Evolutionary conservation across 2,329 filamentous ascomycete genomes (phyloP), one percentile per base, ranked within the genome.

Genomic region (Diaporthe vexans): DNA sequence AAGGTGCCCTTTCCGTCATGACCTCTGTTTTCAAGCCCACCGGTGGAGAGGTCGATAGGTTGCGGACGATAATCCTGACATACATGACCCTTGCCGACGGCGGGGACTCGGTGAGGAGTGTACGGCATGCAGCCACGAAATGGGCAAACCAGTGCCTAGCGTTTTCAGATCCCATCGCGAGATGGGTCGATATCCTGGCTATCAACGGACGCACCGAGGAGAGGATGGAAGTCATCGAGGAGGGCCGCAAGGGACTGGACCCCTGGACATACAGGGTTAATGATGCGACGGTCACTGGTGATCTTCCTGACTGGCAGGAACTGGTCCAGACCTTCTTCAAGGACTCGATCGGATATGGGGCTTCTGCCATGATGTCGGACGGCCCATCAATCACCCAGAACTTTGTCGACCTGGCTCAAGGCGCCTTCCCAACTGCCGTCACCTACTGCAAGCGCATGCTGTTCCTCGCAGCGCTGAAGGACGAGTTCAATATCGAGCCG

Each of bases 131-230:
- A 26, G 93, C 93, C 33, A 92, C 97, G 10, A 94, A 97, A 74
- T 98, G 96, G 87, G 94, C 95, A 15, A 98, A 98, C 80, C 90
- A 94, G 68, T 97, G 95, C 79, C 86, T 99, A 7, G 90, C 93
- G 0, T 98, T 95, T 78, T 88, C 88, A 26, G 95, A 98, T 79
- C 88, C 94, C 13, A 87, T 93, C 51, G 97, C 91, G 35, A 91
- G 97, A 65, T 98, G 95, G 94, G 94, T 98, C 61, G 91, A 98
- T 81, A 90, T 98, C 21, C 87, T 98, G 67, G 96, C 95, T 10
- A 86, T 97, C 11, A 91, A 90, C 21, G 92, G 92, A 17, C 88
- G 88, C 4, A 83, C 85, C 3, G 89, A 91, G 68, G 93, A 95
- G 80, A 90, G 94, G 59, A 93, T 92, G 75, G 96, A 98, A 80